These are phyloP conservation scores for Claviceps sp. DNA, from an alignment of 2,329 filamentous ascomycete genomes.

Conservation along the genomic window DNA sequence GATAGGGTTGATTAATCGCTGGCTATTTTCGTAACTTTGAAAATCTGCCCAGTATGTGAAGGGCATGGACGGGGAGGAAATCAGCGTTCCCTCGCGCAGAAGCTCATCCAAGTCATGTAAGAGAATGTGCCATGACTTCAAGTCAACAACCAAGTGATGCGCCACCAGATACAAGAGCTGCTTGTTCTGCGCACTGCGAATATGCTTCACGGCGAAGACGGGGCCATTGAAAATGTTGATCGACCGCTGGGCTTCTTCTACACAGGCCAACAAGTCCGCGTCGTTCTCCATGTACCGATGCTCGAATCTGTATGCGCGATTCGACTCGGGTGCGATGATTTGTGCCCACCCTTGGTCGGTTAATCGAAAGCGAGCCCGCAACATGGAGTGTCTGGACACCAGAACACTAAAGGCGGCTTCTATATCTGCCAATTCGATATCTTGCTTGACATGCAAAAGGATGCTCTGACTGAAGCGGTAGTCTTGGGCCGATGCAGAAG, in stretches of 20 bases:
- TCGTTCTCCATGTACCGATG: conserved; percentile 27
- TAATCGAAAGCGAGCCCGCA: conserved; percentile 31
- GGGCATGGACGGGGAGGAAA: conserved; percentile 30
- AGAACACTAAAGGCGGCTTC: conserved; percentile 34
- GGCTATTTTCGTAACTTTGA: conserved; percentile 25
- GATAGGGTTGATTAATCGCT: conserved; percentile 15
- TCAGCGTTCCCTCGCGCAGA: conserved; percentile 28
- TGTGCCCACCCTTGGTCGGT: conserved; percentile 32
- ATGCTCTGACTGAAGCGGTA: conserved; percentile 39
- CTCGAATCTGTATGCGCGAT: conserved; percentile 30
- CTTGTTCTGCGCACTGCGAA: conserved; percentile 29
- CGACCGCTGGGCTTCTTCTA: conserved; percentile 26
- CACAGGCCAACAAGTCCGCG: conserved; percentile 26
- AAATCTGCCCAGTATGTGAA: conserved; percentile 37
- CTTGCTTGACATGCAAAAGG: conserved; percentile 30
- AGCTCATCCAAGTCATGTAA: conserved; percentile 36
- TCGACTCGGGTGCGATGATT: conserved; percentile 24
- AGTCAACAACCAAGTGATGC: conserved; percentile 38
- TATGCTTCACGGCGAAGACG: conserved; percentile 35
- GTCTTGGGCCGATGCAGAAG: conserved; percentile 19
- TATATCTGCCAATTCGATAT: conserved; percentile 28
- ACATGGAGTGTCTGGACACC: conserved; percentile 37
- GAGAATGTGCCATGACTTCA: conserved; percentile 37
- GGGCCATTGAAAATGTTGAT: conserved; percentile 38
- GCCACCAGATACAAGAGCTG: conserved; percentile 36